Conservation (phyloP, 83 land plant genomes). For the Picea mariana region DNA sequence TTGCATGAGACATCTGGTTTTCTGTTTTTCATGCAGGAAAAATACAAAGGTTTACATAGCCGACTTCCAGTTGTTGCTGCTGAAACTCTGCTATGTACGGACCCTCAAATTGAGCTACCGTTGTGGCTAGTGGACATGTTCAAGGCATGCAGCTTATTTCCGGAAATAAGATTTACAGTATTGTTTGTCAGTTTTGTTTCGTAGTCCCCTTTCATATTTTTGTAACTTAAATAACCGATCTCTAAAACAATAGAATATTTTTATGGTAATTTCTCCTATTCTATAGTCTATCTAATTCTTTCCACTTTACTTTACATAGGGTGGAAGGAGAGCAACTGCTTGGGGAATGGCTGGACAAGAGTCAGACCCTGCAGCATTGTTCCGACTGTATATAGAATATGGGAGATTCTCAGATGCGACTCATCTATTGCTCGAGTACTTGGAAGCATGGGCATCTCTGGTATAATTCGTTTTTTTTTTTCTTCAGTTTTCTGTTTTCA, state of each 20-base stretch:
- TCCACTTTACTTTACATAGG: conserved; percentile 36
- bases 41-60: conserved; percentile 35
- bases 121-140: conserved; percentile 90
- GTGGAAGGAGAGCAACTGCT: conserved; percentile 43
- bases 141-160: conserved; percentile 54
- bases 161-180: background rate
- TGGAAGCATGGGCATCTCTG: conserved; percentile 63
- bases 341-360: conserved; percentile 81
- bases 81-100: conserved; percentile 75
- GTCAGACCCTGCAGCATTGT: conserved; percentile 79
- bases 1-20: conserved; percentile 4
- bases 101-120: conserved; percentile 90
- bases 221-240: background rate
- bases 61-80: conserved; percentile 85
- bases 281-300: background rate
- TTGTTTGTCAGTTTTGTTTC: background rate
- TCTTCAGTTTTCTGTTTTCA: background rate
- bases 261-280: background rate
- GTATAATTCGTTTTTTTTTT: conserved; percentile 30
- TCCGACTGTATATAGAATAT: conserved; percentile 82
- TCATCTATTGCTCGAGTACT: conserved; percentile 75
- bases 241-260: background rate
- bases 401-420: conserved; percentile 91
- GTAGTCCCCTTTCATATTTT: background rate
- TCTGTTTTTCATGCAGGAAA: conserved; percentile 45